Percentiles rank a stretch among this genome's conserved stretches.
phyloP scores from a whole-genome alignment of 2,329 filamentous ascomycete genomes.

The Remersonia thermophila region DNA sequence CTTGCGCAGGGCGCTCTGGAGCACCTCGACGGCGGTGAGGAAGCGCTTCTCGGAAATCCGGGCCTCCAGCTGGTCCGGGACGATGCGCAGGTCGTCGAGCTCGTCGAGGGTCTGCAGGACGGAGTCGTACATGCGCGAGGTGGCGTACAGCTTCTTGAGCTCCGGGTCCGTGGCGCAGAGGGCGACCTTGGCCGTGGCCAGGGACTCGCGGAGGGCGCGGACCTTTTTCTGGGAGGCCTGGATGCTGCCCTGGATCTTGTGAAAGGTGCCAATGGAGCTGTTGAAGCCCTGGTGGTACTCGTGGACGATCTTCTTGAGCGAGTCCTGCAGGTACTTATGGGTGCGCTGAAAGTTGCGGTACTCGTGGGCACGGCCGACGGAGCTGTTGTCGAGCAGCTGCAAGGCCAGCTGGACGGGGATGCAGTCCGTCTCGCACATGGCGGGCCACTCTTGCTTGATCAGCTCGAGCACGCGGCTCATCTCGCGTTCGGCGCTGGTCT shows the following conservation, averaged over 20 bases:
- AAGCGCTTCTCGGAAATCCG: constrained; percentile 95
- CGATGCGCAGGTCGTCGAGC: constrained; percentile 74
- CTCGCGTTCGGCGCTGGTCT: constrained; percentile 40
- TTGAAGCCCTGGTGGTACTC: constrained; percentile 99
- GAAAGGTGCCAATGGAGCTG: constrained; percentile 95
- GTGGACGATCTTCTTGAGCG: constrained; percentile 89
- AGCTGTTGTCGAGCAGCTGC: constrained; percentile 87
- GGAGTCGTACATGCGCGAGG: constrained; percentile 82
- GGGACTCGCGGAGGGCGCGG: constrained; percentile 67
- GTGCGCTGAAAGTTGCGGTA: constrained; percentile 75
- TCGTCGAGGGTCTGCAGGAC: constrained; percentile 73
- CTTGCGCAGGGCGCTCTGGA: constrained; percentile 75
- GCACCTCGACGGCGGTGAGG: constrained; percentile 77
- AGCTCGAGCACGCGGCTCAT: constrained; percentile 59
- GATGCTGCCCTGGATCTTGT: constrained; percentile 94
- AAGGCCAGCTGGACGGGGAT: constrained; percentile 90
- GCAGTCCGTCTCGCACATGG: constrained; percentile 80
- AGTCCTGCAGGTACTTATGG: constrained; percentile 79
- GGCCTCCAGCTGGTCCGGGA: constrained; percentile 87
- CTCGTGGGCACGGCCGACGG: constrained; percentile 79
- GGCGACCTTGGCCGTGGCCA: constrained; percentile 67
- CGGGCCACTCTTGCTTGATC: constrained; percentile 81
- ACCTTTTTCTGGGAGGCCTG: constrained; percentile 79
- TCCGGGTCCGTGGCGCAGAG: constrained; percentile 81
- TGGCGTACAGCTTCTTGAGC: constrained; percentile 74